phyloP scores from a whole-genome alignment of 805 yeast genomes.

The Brettanomyces bruxellensis region DNA sequence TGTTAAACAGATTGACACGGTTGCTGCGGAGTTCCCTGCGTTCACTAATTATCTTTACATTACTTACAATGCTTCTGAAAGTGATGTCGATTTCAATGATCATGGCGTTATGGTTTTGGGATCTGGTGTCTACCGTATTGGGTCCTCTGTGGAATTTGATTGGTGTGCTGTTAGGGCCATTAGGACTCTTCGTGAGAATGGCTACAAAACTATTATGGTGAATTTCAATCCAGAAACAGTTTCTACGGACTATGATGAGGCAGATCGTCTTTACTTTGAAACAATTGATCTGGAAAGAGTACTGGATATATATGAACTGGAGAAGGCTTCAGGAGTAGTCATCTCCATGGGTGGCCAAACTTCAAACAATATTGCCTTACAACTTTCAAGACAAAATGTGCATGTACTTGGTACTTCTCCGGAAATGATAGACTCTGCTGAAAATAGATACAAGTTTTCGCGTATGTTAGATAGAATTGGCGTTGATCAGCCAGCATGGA shows the following conservation, averaged over 20 bases:
- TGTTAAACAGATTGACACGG: slow-evolving; percentile 95
- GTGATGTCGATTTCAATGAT: slow-evolving; percentile 83
- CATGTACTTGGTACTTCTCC: slow-evolving; percentile 96
- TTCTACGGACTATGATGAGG: slow-evolving; percentile 97
- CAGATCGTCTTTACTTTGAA: slow-evolving; percentile 93
- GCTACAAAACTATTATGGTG: slow-evolving; percentile 89
- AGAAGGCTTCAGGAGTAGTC: slow-evolving; percentile 83
- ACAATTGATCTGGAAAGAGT: slow-evolving; percentile 91
- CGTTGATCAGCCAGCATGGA: slow-evolving; percentile 99
- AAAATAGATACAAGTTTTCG: slow-evolving; percentile 94
- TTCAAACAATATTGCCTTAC: slow-evolving; percentile 90
- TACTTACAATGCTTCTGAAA: slow-evolving; percentile 86
- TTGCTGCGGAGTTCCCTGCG: slow-evolving; percentile 99
- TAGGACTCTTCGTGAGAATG: slow-evolving; percentile 81
- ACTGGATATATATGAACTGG: slow-evolving; percentile 88
- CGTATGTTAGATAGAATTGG: slow-evolving; percentile 95
- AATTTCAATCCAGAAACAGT: slow-evolving; percentile 98
- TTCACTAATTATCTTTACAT: slow-evolving; percentile 88
- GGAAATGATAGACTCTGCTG: slow-evolving; percentile 97
- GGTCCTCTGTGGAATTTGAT: slow-evolving; percentile 97
- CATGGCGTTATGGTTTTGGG: slow-evolving; percentile 94
- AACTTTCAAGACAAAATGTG: slow-evolving; percentile 87
- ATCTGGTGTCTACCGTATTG: slow-evolving; percentile 97
- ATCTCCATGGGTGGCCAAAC: slow-evolving; percentile 99
- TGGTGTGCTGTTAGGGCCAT: slow-evolving; percentile 99